These are phyloP conservation scores for Nepenthes gracilis DNA, from an alignment of 148 eudicot genomes.

Conservation along the genomic window DNA sequence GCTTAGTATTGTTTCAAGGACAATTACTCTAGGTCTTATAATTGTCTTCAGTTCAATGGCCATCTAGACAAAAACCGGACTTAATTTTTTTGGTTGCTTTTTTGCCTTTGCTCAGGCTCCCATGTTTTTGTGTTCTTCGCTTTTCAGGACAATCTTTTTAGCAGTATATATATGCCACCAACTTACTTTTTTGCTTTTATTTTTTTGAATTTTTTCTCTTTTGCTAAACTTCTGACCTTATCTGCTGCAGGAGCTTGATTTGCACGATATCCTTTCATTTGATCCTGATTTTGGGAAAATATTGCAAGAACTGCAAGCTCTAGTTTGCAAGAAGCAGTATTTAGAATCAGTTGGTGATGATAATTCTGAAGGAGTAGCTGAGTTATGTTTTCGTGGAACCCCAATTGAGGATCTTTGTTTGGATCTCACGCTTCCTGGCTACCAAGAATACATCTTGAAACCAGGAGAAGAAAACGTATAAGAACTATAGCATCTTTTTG, in stretches of 20 bases:
- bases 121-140: too few relatives aligned
- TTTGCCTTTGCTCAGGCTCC: too few relatives aligned
- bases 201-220: neutral
- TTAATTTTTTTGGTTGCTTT: too few relatives aligned
- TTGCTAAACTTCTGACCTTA: neutral
- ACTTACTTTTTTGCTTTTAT: neutral
- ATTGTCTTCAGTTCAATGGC: neutral
- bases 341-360: conserved; percentile 69
- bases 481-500: neutral
- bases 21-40: too few relatives aligned
- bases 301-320: conserved; percentile 80
- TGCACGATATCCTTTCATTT: conserved; percentile 82
- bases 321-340: conserved; percentile 64
- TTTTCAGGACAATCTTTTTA: too few relatives aligned
- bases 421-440: conserved; percentile 93
- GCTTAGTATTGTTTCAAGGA: neutral
- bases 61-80: too few relatives aligned
- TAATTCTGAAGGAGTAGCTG: conserved; percentile 32
- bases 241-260: conserved; percentile 81
- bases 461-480: conserved; percentile 61
- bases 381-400: conserved; percentile 64
- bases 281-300: conserved; percentile 84
- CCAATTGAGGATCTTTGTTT: conserved; percentile 81
- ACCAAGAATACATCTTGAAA: conserved; percentile 72
- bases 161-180: too few relatives aligned